These are phyloP conservation scores for Ustilago nuda DNA, from an alignment of 1,284 basidiomycete genomes.

Conservation along the genomic window DNA sequence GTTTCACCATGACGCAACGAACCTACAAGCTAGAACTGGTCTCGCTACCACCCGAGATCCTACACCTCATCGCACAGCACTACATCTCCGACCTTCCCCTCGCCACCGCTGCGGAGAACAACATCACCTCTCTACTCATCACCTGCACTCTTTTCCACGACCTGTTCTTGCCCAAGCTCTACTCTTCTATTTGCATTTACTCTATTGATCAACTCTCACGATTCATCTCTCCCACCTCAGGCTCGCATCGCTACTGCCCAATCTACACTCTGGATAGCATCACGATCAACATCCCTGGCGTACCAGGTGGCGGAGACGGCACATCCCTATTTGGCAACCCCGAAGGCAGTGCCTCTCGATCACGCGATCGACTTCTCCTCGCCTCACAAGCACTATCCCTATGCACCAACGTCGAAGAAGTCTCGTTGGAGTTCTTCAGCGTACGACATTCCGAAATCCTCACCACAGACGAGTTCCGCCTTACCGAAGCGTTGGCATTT, in stretches of 20 bases:
- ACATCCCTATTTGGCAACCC: background rate
- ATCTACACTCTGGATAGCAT: conserved; percentile 9
- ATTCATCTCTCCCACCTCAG: conserved; percentile 12
- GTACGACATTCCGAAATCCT: conserved; percentile 34
- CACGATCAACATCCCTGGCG: conserved; percentile 43
- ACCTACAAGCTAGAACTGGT: conserved; percentile 5
- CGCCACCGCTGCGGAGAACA: conserved; percentile 1
- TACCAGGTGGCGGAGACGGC: conserved; percentile 34
- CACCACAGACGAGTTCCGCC: conserved; percentile 17
- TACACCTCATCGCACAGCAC: conserved; percentile 26
- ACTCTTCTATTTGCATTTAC: conserved; percentile 25
- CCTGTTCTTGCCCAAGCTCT: conserved; percentile 35
- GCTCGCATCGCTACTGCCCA: conserved; percentile 17
- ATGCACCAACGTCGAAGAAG: conserved; percentile 10
- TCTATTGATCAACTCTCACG: conserved; percentile 23
- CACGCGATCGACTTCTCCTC: conserved; percentile 27
- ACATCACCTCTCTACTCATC: conserved; percentile 18
- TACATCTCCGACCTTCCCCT: conserved; percentile 15
- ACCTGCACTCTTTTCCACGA: conserved; percentile 23
- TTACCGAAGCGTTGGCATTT: conserved; percentile 17
- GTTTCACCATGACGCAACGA: background rate
- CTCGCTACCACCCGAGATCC: conserved; percentile 27
- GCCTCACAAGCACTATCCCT: conserved; percentile 17
- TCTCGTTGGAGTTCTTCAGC: conserved; percentile 45
- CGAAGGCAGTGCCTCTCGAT: background rate